These are phyloP conservation scores for Claviceps purpurea DNA, from an alignment of 2,329 filamentous ascomycete species.

Conservation along the genomic window DNA sequence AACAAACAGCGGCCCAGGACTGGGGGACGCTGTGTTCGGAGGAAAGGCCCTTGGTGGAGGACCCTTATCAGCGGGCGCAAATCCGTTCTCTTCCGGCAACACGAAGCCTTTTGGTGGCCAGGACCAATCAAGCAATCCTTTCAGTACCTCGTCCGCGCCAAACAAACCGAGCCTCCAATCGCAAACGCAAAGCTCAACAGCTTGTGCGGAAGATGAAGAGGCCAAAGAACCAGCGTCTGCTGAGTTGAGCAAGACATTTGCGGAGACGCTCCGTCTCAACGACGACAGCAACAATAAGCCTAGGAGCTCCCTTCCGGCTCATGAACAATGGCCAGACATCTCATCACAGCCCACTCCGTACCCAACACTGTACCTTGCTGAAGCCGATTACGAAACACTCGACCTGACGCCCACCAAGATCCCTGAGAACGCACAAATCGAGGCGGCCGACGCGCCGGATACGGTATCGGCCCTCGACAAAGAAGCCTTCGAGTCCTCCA, in stretches of 20 bases:
- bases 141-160: conserved; percentile 12
- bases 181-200: conserved; percentile 15
- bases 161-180: conserved; percentile 19
- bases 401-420: conserved; percentile 43
- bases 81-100: conserved; percentile 44
- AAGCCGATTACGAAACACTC: conserved; percentile 85
- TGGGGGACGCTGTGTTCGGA: conserved; percentile 61
- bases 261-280: conserved; percentile 66
- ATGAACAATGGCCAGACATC: conserved; percentile 63
- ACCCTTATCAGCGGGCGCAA: conserved; percentile 24
- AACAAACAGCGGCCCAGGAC: conserved; percentile 22
- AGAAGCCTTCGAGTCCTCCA: conserved; percentile 57
- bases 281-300: conserved; percentile 20
- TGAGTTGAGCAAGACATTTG: conserved; percentile 48
- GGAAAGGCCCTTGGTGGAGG: conserved; percentile 33
- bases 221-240: conserved; percentile 13
- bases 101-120: conserved; percentile 32
- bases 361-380: conserved; percentile 63
- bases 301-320: conserved; percentile 19
- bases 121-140: conserved; percentile 16
- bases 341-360: conserved; percentile 57
- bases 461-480: conserved; percentile 43
- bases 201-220: not conserved
- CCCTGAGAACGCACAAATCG: conserved; percentile 31
- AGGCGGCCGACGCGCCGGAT: conserved; percentile 26